phyloP scores from a whole-genome alignment of 495 filamentous ascomycete species.

The Penicillium cataractarum region DNA sequence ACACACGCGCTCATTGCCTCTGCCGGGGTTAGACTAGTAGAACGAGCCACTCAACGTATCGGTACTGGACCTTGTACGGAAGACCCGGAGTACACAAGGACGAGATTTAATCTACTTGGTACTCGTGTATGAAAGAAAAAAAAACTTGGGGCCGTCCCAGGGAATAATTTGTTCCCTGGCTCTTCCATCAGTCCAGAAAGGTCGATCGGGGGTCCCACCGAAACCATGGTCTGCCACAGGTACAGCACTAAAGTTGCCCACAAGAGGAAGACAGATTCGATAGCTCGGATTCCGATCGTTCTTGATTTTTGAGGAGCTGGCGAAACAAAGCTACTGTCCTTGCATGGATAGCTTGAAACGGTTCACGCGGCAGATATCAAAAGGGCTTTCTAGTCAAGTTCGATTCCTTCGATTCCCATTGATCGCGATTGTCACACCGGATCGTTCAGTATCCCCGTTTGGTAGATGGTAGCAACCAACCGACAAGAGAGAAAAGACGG shows the following conservation, averaged over 20 bases:
- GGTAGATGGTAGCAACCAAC: not conserved
- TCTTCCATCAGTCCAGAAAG: constrained; percentile 1
- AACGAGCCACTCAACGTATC: not conserved
- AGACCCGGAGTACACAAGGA: not conserved
- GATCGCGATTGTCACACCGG: not conserved
- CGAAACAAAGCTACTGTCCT: not conserved
- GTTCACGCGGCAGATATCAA: not conserved
- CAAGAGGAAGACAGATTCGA: not conserved
- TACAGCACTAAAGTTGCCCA: constrained; percentile 5
- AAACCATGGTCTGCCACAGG: constrained; percentile 9
- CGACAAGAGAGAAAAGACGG: not conserved
- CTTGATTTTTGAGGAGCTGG: not conserved
- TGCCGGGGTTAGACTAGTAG: constrained; percentile 1
- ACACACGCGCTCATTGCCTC: not conserved
- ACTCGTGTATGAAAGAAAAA: not conserved
- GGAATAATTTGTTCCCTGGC: constrained; percentile 6
- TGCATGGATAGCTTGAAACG: not conserved
- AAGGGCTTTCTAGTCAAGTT: not conserved
- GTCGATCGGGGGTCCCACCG: constrained; percentile 6
- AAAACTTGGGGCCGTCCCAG: not conserved
- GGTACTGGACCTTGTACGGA: not conserved
- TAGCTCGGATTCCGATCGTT: not conserved
- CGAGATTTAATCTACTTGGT: not conserved
- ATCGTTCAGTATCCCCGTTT: not conserved
- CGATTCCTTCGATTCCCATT: not conserved